Base-by-base conservation (phyloP, 345 rosid species). In the Salix arbutifolia region DNA sequence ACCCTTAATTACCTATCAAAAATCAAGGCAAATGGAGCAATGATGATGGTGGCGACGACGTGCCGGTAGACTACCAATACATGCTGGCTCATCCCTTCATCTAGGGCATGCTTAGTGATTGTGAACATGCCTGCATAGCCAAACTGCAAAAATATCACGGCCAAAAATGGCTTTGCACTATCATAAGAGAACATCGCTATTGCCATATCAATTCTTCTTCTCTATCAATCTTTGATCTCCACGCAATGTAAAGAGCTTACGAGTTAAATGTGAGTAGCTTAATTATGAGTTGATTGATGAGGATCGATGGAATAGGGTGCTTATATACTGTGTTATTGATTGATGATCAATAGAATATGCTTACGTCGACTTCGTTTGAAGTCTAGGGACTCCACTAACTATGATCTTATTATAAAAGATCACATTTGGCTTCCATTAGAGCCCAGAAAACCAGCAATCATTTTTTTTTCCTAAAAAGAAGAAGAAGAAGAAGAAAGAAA, bases 21-120 rank as follows among this genome's bases (percentile, higher is more conserved):
- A 76, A 84, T 13, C 42, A 94, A 38, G 74, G 97, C 97, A 9
- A 94, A 92, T 8, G 97, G 98, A 76, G 95, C 85, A 56, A 94
- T 83, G 60, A 77, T 81, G 2, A 86, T 61, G 19, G 91, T 77
- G 60, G 98, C 98, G 58, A 88, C 69, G 14, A 83, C 83, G 33
- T 94, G 92, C 30, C 97, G 83, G 78, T 91, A 94, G 71, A 89
- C 95, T 6, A 85, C 91, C 23, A 94, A 78, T 2, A 91, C 89
- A 65, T 87, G 91, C 58, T 76, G 92, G 85, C 87, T 89, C 91
- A 89, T 87, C 26, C 97, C 97, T 31, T 73, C 31, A 66, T 88
- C 78, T 25, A 92, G 72, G 64, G 92, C 89, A 23, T 75, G 80
- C 74, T 92, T 92, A 9, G 92, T 42, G 30, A 92, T 69, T 50